phyloP scores from a whole-genome alignment of 2,329 filamentous ascomycete species.

The Talaromyces pinophilus region DNA sequence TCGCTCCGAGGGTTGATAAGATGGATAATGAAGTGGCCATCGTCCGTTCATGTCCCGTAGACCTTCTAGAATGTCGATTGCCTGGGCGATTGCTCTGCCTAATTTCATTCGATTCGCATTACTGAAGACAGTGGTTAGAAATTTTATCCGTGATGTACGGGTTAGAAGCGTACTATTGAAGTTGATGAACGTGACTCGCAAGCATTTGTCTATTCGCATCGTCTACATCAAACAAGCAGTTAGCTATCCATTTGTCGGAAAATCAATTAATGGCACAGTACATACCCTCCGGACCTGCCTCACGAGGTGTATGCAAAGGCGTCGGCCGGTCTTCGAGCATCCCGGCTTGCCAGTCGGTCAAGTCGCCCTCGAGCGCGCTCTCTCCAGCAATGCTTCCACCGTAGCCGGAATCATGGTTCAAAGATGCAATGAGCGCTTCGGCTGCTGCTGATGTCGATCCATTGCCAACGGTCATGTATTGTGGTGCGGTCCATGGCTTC shows the following conservation, averaged over 20 bases:
- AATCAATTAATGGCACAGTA: constrained; percentile 21
- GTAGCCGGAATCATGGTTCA: constrained; percentile 90
- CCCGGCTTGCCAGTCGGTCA: constrained; percentile 56
- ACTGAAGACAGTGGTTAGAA: constrained; percentile 37
- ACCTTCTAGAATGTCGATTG: constrained; percentile 77
- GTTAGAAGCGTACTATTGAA: constrained; percentile 66
- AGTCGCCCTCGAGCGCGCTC: constrained; percentile 49
- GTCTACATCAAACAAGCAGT: constrained; percentile 32
- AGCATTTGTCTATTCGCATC: constrained; percentile 68
- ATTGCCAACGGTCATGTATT: constrained; percentile 85
- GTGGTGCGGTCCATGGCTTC: constrained; percentile 49
- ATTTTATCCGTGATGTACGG: not conserved
- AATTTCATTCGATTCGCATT: constrained; percentile 87
- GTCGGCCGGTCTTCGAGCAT: constrained; percentile 60
- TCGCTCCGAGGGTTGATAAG: constrained; percentile 47
- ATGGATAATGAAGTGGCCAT: constrained; percentile 95
- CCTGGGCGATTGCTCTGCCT: constrained; percentile 82
- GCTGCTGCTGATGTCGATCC: constrained; percentile 81
- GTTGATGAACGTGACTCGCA: constrained; percentile 83
- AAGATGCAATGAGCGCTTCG: constrained; percentile 73
- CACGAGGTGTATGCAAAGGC: constrained; percentile 55
- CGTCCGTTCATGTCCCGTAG: constrained; percentile 85
- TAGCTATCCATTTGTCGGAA: not conserved
- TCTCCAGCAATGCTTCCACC: constrained; percentile 75
- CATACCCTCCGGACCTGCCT: constrained; percentile 50